Percentiles rank a stretch among this genome's conserved stretches.
phyloP scores from a whole-genome alignment of 2,329 filamentous ascomycete species.

The Falciphora oryzae region DNA sequence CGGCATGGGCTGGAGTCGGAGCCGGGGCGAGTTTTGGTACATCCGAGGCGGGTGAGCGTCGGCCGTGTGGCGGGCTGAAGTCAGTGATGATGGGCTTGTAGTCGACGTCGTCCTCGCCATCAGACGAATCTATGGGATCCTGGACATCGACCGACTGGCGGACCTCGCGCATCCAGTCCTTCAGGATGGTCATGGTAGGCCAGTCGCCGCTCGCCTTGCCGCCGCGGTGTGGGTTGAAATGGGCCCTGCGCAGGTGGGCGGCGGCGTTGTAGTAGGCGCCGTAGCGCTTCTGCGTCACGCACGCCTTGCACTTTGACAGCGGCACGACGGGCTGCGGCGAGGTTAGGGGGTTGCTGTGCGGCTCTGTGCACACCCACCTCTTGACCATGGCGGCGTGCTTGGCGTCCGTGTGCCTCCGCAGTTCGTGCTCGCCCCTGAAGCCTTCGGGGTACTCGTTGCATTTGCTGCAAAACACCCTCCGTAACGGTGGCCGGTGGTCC shows the following conservation, averaged over 20 bases:
- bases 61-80: conserved; percentile 20
- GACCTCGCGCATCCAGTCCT: conserved; percentile 57
- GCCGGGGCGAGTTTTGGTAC: conserved; percentile 24
- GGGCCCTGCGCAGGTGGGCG: conserved; percentile 78
- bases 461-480: conserved; percentile 63
- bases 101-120: conserved; percentile 45
- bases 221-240: conserved; percentile 60
- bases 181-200: conserved; percentile 53
- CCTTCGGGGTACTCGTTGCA: conserved; percentile 66
- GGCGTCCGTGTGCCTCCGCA: conserved; percentile 59
- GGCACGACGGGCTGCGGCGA: conserved; percentile 46
- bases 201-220: conserved; percentile 49
- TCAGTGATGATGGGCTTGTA: conserved; percentile 23
- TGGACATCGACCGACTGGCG: conserved; percentile 41
- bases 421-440: conserved; percentile 84
- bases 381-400: conserved; percentile 56
- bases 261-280: conserved; percentile 90
- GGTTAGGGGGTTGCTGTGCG: conserved; percentile 47
- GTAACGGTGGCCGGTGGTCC: conserved; percentile 59
- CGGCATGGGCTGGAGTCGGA: conserved; percentile 13
- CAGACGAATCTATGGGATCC: conserved; percentile 42
- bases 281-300: conserved; percentile 58
- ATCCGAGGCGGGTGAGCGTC: conserved; percentile 21
- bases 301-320: conserved; percentile 80
- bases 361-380: conserved; percentile 55